Conservation (phyloP, 768 basidiomycete species). For the Dioszegia hungarica region DNA sequence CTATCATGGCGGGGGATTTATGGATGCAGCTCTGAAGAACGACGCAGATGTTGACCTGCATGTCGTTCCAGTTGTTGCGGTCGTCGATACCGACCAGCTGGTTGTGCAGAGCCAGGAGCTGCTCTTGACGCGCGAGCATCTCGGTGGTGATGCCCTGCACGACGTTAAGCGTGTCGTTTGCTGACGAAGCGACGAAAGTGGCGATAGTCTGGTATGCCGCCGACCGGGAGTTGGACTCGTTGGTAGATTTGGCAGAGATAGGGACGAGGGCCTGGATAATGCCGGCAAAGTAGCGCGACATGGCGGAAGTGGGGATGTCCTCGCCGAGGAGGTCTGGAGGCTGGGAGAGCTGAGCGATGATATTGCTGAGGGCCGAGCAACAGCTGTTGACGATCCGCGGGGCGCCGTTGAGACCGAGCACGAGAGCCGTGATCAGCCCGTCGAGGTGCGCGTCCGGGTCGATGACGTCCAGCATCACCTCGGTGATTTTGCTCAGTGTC, state of each 20-base stretch:
- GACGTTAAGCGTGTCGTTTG: slow-evolving; percentile 69
- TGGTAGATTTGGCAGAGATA: slow-evolving; percentile 78
- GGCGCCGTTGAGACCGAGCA: slow-evolving; percentile 70
- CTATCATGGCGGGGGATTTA: slow-evolving; percentile 73
- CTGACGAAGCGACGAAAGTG: slow-evolving; percentile 74
- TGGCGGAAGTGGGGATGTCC: slow-evolving; percentile 57
- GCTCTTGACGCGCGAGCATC: slow-evolving; percentile 85
- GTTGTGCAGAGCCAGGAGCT: slow-evolving; percentile 74
- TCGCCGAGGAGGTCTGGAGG: slow-evolving; percentile 64
- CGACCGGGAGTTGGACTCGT: slow-evolving; percentile 88
- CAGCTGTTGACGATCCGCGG: slow-evolving; percentile 87
- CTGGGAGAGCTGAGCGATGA: slow-evolving; percentile 77
- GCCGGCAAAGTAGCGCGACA: slow-evolving; percentile 84
- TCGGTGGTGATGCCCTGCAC: slow-evolving; percentile 77
- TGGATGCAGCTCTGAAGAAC: slow-evolving; percentile 71
- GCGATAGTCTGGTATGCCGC: slow-evolving; percentile 95
- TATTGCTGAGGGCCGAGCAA: slow-evolving; percentile 94
- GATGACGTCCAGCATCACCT: slow-evolving; percentile 76
- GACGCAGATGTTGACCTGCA: slow-evolving; percentile 84
- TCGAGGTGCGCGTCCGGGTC: slow-evolving; percentile 84
- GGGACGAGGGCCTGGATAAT: slow-evolving; percentile 76
- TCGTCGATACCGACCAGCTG: slow-evolving; percentile 94
- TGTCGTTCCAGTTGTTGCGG: slow-evolving; percentile 96
- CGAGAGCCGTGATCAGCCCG: slow-evolving; percentile 73
- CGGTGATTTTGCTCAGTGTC: slow-evolving; percentile 94